A percentile compares a stretch with the other conserved stretches of the same genome.
Conservation (phyloP, 495 filamentous ascomycete genomes). For the Wilcoxina mikolae region DNA sequence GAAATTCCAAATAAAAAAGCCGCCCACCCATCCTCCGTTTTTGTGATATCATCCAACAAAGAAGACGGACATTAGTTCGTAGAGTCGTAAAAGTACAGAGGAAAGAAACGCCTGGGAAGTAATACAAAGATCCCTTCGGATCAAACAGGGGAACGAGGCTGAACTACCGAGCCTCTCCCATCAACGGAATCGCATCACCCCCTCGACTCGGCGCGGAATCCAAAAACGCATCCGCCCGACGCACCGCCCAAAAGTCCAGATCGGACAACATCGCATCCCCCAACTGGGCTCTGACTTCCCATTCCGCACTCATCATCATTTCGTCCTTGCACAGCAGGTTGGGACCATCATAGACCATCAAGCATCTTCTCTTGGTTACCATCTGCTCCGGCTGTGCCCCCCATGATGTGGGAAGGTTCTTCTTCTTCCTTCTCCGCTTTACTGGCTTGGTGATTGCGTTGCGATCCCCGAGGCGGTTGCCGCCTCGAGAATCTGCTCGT, state of each 20-base stretch:
- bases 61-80: too few relatives aligned
- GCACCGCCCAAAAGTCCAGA: slow-evolving; percentile 79
- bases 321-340: slow-evolving; percentile 91
- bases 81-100: too few relatives aligned
- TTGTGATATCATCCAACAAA: too few relatives aligned
- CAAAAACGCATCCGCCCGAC: slow-evolving; percentile 62
- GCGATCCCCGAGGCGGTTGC: slow-evolving; percentile 25
- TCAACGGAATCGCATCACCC: slow-evolving; percentile 9
- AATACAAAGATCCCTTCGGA: neutral
- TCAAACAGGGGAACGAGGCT: neutral
- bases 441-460: slow-evolving; percentile 32
- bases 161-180: neutral
- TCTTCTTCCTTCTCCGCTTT: slow-evolving; percentile 59
- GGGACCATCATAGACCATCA: slow-evolving; percentile 82
- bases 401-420: slow-evolving; percentile 85
- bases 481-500: slow-evolving; percentile 47
- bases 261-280: slow-evolving; percentile 48
- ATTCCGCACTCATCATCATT: slow-evolving; percentile 94
- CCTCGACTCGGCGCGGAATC: slow-evolving; percentile 17
- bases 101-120: neutral
- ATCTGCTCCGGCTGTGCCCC: slow-evolving; percentile 79
- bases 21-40: too few relatives aligned
- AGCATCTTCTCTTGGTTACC: slow-evolving; percentile 92
- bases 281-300: slow-evolving; percentile 65
- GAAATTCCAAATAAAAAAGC: too few relatives aligned